These are phyloP conservation scores for Primulina eburnea DNA, from an alignment of 257 asterid species.

Conservation along the genomic window DNA sequence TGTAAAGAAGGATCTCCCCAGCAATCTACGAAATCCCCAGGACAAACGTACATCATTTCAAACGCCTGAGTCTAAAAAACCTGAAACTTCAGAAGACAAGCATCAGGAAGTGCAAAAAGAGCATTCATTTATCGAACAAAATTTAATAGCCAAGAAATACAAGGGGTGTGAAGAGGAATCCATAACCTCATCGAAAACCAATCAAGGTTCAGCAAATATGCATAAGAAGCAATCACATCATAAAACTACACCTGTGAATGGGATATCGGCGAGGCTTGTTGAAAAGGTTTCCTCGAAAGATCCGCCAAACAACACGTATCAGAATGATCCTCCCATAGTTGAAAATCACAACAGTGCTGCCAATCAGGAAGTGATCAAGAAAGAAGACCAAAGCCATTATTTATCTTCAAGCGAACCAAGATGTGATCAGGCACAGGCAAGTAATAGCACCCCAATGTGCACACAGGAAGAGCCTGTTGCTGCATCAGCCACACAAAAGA, in stretches of 20 bases:
- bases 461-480: conserved; percentile 31
- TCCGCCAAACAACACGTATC: conserved; percentile 23
- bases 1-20: conserved; percentile 27
- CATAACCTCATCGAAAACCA: conserved; percentile 38
- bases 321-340: conserved; percentile 19
- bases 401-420: conserved; percentile 26
- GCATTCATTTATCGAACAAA: conserved; percentile 42
- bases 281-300: conserved; percentile 33
- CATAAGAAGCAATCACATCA: conserved; percentile 39
- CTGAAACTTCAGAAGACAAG: conserved; percentile 36
- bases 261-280: conserved; percentile 26
- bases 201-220: conserved; percentile 29
- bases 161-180: conserved; percentile 40
- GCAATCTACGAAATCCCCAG: conserved; percentile 33
- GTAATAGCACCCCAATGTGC: conserved; percentile 7
- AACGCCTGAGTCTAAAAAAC: conserved; percentile 28
- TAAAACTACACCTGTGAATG: conserved; percentile 33
- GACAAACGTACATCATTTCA: conserved; percentile 30
- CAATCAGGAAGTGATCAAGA: conserved; percentile 26
- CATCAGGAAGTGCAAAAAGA: conserved; percentile 34
- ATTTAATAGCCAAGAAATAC: conserved; percentile 30
- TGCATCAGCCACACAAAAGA: conserved; percentile 33
- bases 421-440: conserved; percentile 16
- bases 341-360: conserved; percentile 17
- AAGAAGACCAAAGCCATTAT: conserved; percentile 25